Conservation (phyloP, 2,329 filamentous ascomycete species). For the Ophiocordyceps camponoti-floridani region DNA sequence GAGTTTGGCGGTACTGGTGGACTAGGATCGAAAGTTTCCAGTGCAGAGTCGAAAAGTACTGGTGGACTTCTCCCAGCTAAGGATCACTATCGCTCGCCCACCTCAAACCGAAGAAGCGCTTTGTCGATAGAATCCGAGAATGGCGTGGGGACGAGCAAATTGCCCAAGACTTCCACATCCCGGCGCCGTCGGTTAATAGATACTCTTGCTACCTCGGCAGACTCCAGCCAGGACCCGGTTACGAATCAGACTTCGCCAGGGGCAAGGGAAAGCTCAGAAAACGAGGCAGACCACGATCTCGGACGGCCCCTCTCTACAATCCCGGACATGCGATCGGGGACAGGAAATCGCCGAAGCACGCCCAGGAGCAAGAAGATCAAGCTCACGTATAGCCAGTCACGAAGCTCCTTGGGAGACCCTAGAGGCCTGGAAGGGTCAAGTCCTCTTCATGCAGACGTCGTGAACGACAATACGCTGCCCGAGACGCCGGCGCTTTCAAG, state of each 20-base stretch:
- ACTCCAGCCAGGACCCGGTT: not conserved
- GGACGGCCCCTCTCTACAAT: not conserved
- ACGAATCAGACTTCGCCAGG: not conserved
- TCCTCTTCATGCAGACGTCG: not conserved
- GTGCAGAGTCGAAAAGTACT: too few species aligned
- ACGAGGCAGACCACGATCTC: not conserved
- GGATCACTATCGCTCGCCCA: not conserved
- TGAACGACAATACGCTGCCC: conserved; percentile 7
- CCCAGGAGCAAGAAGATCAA: conserved; percentile 14
- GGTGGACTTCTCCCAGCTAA: too few species aligned
- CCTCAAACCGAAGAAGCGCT: not conserved
- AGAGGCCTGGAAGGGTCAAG: conserved; percentile 7
- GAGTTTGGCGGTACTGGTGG: too few species aligned
- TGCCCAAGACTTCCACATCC: not conserved
- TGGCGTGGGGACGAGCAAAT: not conserved
- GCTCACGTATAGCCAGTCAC: conserved; percentile 16
- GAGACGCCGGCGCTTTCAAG: conserved; percentile 7
- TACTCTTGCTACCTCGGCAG: not conserved
- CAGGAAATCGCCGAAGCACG: conserved; percentile 7
- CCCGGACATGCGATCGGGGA: not conserved
- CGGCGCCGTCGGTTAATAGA: not conserved
- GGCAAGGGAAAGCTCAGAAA: not conserved
- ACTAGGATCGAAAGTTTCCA: too few species aligned
- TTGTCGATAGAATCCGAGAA: not conserved
- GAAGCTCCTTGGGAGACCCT: conserved; percentile 11